Evolutionary conservation across 768 basidiomycete genomes (phyloP).

Genomic region (Lentinula sp.): DNA sequence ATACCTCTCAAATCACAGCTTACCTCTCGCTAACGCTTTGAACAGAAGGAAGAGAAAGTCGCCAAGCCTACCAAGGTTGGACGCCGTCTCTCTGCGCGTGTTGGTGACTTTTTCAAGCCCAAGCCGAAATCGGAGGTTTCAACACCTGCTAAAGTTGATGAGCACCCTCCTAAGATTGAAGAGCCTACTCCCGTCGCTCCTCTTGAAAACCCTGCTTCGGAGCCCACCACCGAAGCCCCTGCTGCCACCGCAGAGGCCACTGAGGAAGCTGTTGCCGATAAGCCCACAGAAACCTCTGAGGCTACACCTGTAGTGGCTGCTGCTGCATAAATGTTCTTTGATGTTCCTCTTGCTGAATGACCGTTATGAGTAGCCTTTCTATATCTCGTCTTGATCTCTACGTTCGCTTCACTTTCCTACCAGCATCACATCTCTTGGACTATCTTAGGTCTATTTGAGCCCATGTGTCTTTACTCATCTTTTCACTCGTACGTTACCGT

Average conservation of each 20-base stretch:
- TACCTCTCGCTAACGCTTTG: neutral
- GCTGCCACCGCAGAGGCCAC: constrained; percentile 25
- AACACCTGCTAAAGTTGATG: constrained; percentile 77
- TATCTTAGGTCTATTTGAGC: constrained; percentile 22
- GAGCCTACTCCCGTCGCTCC: constrained; percentile 79
- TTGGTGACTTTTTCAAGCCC: constrained; percentile 77
- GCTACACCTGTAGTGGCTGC: constrained; percentile 70
- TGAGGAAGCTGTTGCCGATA: constrained; percentile 19
- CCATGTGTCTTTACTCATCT: constrained; percentile 26
- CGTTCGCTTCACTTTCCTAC: constrained; percentile 26
- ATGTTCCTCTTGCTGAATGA: constrained; percentile 36
- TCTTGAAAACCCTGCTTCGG: constrained; percentile 70
- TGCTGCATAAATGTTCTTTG: constrained; percentile 53
- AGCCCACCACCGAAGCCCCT: constrained; percentile 28
- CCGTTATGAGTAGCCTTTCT: constrained; percentile 25
- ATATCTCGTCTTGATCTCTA: constrained; percentile 28
- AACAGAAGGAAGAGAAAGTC: constrained; percentile 45
- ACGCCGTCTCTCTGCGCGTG: constrained; percentile 80
- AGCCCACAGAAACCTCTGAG: constrained; percentile 35
- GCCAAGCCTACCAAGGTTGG: constrained; percentile 53
- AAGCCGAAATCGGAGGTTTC: constrained; percentile 61
- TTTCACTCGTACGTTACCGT: constrained; percentile 35
- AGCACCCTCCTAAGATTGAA: constrained; percentile 85
- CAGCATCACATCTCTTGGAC: constrained; percentile 32
- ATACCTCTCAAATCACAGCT: neutral